Percentiles rank a stretch among this genome's conserved stretches.
Evolutionary conservation across 2,329 filamentous ascomycete genomes (phyloP).

Genomic region (Pseudopithomyces chartarum): DNA sequence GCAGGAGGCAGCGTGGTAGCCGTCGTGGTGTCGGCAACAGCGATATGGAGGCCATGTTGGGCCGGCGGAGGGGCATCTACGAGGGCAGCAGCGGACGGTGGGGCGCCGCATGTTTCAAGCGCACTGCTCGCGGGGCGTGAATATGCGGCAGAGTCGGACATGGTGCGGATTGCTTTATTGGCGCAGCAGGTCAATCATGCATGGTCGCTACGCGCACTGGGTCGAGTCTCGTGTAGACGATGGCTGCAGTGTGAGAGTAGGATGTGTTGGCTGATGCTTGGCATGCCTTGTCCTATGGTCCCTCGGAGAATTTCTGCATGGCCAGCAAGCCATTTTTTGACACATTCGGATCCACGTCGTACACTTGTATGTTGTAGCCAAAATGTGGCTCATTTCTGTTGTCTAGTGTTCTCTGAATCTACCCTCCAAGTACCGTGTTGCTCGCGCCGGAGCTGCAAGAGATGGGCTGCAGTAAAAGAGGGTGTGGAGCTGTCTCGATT

Average conservation of each 20-base stretch:
- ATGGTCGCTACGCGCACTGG: slow-evolving; percentile 38
- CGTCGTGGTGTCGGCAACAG: slow-evolving; percentile 18
- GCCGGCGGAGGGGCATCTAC: slow-evolving; percentile 14
- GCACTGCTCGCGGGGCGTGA: slow-evolving; percentile 30
- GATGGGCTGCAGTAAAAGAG: slow-evolving; percentile 11
- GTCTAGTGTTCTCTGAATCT: not conserved
- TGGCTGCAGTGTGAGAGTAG: slow-evolving; percentile 40
- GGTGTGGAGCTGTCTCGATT: slow-evolving; percentile 16
- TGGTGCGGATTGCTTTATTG: slow-evolving; percentile 39
- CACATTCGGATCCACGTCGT: slow-evolving; percentile 17
- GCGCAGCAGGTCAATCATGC: slow-evolving; percentile 43
- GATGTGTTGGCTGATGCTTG: slow-evolving; percentile 40
- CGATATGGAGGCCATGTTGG: slow-evolving; percentile 14
- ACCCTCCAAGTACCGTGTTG: not conserved
- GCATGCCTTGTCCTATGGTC: slow-evolving; percentile 26
- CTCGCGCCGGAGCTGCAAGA: slow-evolving; percentile 2
- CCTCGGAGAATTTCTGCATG: slow-evolving; percentile 32
- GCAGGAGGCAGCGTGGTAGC: slow-evolving; percentile 31
- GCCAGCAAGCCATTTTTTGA: slow-evolving; percentile 19
- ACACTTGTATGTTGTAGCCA: not conserved
- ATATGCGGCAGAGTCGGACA: slow-evolving; percentile 33
- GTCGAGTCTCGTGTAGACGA: slow-evolving; percentile 37
- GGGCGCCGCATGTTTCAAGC: slow-evolving; percentile 24
- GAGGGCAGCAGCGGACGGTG: not conserved
- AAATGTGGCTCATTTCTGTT: not conserved